Base-by-base conservation (phyloP, 2,329 filamentous ascomycete genomes). In the Ustulina deusta region DNA sequence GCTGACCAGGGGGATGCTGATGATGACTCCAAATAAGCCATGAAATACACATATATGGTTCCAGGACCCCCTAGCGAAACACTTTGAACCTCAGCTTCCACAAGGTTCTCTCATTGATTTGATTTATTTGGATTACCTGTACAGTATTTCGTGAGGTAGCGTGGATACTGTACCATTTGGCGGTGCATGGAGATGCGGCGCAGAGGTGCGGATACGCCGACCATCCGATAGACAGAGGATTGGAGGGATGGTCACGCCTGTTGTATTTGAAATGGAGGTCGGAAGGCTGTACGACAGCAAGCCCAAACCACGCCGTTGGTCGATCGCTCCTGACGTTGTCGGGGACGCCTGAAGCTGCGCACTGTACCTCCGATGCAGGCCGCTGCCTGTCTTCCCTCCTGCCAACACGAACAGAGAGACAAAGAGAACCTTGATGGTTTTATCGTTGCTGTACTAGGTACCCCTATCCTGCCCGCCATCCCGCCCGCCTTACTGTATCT, bases 291-390 rank as follows among this genome's bases (percentile, higher is more conserved):
- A 9, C 6, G 13, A 15, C 10, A 11, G 13, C n/a, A n/a, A n/a
- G n/a, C n/a, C n/a, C n/a, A n/a, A n/a, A n/a, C n/a, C n/a, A n/a
- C n/a, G n/a, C 29, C 29, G 29, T 32, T 32, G 29, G 29, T 32
- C n/a, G n/a, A n/a, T n/a, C n/a, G n/a, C n/a, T n/a, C n/a, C n/a
- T n/a, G n/a, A n/a, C n/a, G n/a, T n/a, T n/a, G n/a, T n/a, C n/a
- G n/a, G n/a, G n/a, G n/a, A n/a, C n/a, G n/a, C n/a, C n/a, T n/a
- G n/a, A n/a, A n/a, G n/a, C n/a, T n/a, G n/a, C n/a, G 46, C 46
- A 49, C 46, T 52, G 49, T 52, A 32, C 17, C 49, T 52, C 49
- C 49, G 49, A 52, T 52, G 27, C 34, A 52, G 49, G 49, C 49
- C 27, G 27, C 27, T 34, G 27, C 20, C 27, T 27, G 29, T 17